Evolutionary conservation across 1,284 basidiomycete species (phyloP), one percentile per base, ranked within the genome.

Genomic region (Amylostereum chailletii): DNA sequence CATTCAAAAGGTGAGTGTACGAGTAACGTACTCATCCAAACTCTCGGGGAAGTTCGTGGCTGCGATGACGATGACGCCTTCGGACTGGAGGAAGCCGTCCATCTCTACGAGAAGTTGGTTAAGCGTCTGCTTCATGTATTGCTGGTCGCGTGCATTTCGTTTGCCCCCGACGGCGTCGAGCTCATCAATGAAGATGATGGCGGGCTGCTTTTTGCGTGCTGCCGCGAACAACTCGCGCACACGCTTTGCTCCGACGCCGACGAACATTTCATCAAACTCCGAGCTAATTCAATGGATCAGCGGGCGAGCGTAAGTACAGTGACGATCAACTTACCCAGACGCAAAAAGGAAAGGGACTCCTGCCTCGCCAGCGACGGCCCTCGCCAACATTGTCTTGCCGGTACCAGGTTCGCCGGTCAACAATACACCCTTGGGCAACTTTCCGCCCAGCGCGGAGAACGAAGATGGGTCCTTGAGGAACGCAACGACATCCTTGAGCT

Each of bases 211-310:
- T 69, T 96, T 95, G 52, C 94, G 83, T 19, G 96, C 96, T 7
- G 93, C 84, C 29, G 90, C 86, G 61, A 99, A 99, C 5, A 99
- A 81, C 57, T 99, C 96, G 37, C 96, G 82, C 33, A 99, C 91
- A 31, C 96, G 86, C 66, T 96, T 95, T 33, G 96, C 95, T 51
- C 93, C 93, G 44, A 95, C 91, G 51, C 93, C 93, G 48, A 96
- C 94, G 64, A 92, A 94, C 84, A 97, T 95, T 65, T 99, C 95
- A 64, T 99, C 96, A 57, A 99, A 97, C 62, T 96, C 93, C 44
- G 93, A 94, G 10, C 91, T 93, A 53, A 51, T 63, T 19, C 33
- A 39, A 11, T 11, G 53, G 46, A 51, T 43, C 32, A 37, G 9
- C 39, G 53, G 57, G n/a, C n/a, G 11, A 10, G 4, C 9, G 34